Evolutionary conservation across 192 early-diverging fungal genomes (phyloP).

Genomic region (Backusella luteola): DNA sequence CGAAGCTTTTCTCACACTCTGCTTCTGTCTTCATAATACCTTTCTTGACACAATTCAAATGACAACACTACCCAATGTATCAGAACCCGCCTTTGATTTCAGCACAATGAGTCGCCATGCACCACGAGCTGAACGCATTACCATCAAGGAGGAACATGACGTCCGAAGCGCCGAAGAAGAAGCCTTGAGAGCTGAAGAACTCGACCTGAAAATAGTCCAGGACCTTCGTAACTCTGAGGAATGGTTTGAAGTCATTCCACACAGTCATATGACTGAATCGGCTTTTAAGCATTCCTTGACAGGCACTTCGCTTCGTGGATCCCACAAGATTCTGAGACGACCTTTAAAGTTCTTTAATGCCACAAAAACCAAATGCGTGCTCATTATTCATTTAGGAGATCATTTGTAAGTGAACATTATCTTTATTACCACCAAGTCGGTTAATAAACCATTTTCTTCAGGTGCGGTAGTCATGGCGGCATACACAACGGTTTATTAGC

Average conservation of each 20-base stretch:
- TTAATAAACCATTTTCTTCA: background rate
- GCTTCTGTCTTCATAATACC: no score
- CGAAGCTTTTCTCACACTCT: no score
- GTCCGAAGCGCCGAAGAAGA: slow-evolving; percentile 12
- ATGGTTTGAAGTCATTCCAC: slow-evolving; percentile 22
- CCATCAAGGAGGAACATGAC: background rate
- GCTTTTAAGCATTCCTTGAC: slow-evolving; percentile 29
- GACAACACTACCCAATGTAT: background rate
- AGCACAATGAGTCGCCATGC: background rate
- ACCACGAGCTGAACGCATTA: background rate
- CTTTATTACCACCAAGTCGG: background rate
- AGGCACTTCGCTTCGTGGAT: slow-evolving; percentile 43
- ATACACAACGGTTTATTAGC: slow-evolving; percentile 70
- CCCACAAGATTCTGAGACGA: slow-evolving; percentile 46
- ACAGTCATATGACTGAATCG: slow-evolving; percentile 24
- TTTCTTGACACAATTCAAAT: background rate
- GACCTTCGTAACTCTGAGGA: slow-evolving; percentile 14
- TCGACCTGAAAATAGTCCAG: background rate
- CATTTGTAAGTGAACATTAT: slow-evolving; percentile 31
- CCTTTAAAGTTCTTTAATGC: slow-evolving; percentile 53
- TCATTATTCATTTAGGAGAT: slow-evolving; percentile 67
- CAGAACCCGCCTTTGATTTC: background rate
- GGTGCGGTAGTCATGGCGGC: slow-evolving; percentile 70
- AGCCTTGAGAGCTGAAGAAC: slow-evolving; percentile 2
- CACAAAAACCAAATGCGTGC: slow-evolving; percentile 47